Conservation (phyloP, 2,329 filamentous ascomycete genomes). For the Sclerotiophoma versabilis region DNA sequence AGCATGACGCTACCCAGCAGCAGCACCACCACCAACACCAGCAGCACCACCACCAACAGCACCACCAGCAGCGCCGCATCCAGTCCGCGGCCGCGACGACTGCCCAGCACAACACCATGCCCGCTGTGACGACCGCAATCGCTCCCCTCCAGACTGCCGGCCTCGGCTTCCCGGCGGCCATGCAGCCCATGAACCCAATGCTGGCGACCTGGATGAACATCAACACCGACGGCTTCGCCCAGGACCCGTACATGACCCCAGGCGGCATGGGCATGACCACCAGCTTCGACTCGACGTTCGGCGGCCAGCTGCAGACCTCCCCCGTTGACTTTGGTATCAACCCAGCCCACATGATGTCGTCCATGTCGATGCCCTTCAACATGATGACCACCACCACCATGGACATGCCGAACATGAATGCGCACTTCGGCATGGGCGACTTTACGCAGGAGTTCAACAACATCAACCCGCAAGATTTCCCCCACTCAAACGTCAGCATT, state of each 20-base stretch:
- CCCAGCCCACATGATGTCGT: conserved; percentile 50
- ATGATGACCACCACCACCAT: conserved; percentile 53
- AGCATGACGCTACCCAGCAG: conserved; percentile 28
- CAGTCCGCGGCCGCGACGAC: conserved; percentile 38
- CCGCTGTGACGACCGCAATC: conserved; percentile 35
- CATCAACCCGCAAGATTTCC: conserved; percentile 55
- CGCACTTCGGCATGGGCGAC: conserved; percentile 63
- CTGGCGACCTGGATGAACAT: conserved; percentile 56
- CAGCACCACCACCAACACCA: conserved; percentile 26
- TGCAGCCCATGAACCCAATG: conserved; percentile 46
- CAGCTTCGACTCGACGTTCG: conserved; percentile 50
- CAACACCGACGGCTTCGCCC: conserved; percentile 40
- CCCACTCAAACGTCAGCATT: conserved; percentile 47
- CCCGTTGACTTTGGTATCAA: conserved; percentile 57
- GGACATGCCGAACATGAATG: conserved; percentile 48
- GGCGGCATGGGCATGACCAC: conserved; percentile 43
- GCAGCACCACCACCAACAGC: conserved; percentile 20
- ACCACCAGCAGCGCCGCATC: conserved; percentile 37
- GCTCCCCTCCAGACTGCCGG: conserved; percentile 45
- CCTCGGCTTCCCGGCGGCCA: conserved; percentile 43
- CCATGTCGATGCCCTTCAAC: conserved; percentile 53
- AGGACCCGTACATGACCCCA: conserved; percentile 33
- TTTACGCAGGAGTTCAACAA: conserved; percentile 73
- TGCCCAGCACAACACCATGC: conserved; percentile 28
- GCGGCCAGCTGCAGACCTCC: conserved; percentile 53